A percentile compares a stretch with the other conserved stretches of the same genome.
phyloP scores from a whole-genome alignment of 768 basidiomycete genomes.

The Russula olivacea region DNA sequence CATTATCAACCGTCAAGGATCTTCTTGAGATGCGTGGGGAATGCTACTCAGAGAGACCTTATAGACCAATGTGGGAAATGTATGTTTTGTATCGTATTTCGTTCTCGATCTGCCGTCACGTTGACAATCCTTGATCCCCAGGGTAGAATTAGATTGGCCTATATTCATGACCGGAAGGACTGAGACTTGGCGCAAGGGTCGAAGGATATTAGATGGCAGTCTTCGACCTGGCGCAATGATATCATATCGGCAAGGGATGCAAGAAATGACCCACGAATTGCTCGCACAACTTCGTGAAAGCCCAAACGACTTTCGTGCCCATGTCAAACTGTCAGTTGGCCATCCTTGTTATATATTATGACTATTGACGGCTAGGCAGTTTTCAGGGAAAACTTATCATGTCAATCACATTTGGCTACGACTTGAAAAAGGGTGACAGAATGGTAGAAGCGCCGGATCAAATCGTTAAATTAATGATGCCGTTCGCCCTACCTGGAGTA shows the following conservation, averaged over 20 bases:
- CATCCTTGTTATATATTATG: too few species aligned
- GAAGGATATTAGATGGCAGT: neutral
- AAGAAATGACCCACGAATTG: neutral
- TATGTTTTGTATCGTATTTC: neutral
- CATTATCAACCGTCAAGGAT: neutral
- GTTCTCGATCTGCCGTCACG: neutral
- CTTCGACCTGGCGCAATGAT: neutral
- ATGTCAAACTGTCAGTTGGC: neutral
- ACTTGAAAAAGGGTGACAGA: neutral
- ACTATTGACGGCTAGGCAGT: neutral
- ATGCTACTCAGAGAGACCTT: slow-evolving; percentile 10
- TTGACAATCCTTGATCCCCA: neutral
- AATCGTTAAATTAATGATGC: neutral
- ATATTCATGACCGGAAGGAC: neutral
- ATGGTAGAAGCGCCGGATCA: neutral
- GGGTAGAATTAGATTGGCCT: neutral
- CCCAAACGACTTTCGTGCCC: neutral
- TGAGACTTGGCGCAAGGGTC: neutral
- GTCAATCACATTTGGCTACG: slow-evolving; percentile 8
- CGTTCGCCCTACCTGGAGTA: neutral
- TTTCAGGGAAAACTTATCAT: slow-evolving; percentile 2
- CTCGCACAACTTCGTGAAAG: neutral
- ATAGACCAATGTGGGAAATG: slow-evolving; percentile 1
- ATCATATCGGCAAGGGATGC: neutral
- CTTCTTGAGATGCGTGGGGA: slow-evolving; percentile 14